Percentiles rank a stretch among this genome's conserved stretches.
Evolutionary conservation across 2,329 filamentous ascomycete genomes (phyloP).

Genomic region (Orbilia oligospora): DNA sequence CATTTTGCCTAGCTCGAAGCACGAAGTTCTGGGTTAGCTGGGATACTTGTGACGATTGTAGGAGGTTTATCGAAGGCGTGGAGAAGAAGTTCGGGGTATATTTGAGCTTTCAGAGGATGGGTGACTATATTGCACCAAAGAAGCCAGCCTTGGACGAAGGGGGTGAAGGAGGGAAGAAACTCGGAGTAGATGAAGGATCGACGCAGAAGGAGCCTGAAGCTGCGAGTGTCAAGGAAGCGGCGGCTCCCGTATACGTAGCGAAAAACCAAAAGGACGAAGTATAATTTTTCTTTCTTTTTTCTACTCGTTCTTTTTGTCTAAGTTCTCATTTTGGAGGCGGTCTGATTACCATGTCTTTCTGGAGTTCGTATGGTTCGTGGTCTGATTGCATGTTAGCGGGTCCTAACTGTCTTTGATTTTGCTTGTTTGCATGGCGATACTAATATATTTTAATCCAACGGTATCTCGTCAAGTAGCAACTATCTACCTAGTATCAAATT

Average conservation of each 20-base stretch:
- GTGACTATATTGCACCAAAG: neutral
- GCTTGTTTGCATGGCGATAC: neutral
- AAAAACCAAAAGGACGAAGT: too few species aligned
- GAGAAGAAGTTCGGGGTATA: constrained; percentile 40
- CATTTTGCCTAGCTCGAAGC: constrained; percentile 29
- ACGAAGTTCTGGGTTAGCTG: constrained; percentile 53
- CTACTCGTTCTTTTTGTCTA: neutral
- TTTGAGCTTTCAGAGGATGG: constrained; percentile 50
- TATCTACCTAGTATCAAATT: too few species aligned
- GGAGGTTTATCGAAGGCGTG: constrained; percentile 40
- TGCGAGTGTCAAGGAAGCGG: neutral
- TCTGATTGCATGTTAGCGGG: neutral
- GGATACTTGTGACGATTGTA: constrained; percentile 53
- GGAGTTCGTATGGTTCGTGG: neutral
- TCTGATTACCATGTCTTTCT: constrained; percentile 3
- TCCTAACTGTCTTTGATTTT: neutral
- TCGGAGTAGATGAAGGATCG: neutral
- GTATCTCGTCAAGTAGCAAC: neutral
- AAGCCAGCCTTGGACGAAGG: neutral
- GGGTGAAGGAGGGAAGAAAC: neutral
- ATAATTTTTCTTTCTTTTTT: too few species aligned
- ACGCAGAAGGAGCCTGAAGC: neutral
- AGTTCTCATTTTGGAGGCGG: neutral
- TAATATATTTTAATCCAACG: neutral
- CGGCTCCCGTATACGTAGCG: neutral